Evolutionary conservation across 2,329 filamentous ascomycete species (phyloP), one percentile per base, ranked within the genome.

Genomic region (Fusarium siculi): DNA sequence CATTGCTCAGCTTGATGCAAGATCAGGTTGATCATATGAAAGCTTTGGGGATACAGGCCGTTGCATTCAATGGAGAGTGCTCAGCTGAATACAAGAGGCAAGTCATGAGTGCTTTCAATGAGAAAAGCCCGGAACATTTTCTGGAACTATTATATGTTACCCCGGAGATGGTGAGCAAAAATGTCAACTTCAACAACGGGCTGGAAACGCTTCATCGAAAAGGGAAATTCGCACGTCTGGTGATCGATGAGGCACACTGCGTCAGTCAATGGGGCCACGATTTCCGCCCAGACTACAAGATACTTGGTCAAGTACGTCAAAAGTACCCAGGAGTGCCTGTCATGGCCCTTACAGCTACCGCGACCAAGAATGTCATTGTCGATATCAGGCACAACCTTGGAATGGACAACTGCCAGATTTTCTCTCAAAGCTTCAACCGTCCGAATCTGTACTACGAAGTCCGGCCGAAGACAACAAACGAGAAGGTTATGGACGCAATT

Each of bases 251-350:
- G 83, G 96, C 96, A n/a, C 96, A 99, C 81, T 99, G 96, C 81
- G 96, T 99, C 32, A 98, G 96, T 81, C 95, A 99, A 85, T 99
- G 96, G 96, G 96, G 96, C 2, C 96, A 99, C 76, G 96, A 99
- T 81, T 99, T 99, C 80, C 91, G 97, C 50, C 96, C 95, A 2
- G 96, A 98, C 80, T 99, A 99, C 85, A 97, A 97, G 81, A 89
- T 89, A 36, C 86, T 99, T 8, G 94, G 95, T 34, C 87, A 91
- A 66, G 85, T 98, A 47, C 89, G 96, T 54, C 81, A 85, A 44
- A 89, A 88, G 58, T 96, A 96, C 76, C 91, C 92, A 2, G 89
- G 89, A 4, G 93, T 98, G 7, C 96, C 96, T 2, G 88, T 98
- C 44, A 97, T 99, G 90, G 96, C 96, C 7, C 85, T 99, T 75